Evolutionary conservation across 352 stramenopile species (phyloP), one percentile per base, ranked within the genome.

Genomic region (Globisporangium middletonii): DNA sequence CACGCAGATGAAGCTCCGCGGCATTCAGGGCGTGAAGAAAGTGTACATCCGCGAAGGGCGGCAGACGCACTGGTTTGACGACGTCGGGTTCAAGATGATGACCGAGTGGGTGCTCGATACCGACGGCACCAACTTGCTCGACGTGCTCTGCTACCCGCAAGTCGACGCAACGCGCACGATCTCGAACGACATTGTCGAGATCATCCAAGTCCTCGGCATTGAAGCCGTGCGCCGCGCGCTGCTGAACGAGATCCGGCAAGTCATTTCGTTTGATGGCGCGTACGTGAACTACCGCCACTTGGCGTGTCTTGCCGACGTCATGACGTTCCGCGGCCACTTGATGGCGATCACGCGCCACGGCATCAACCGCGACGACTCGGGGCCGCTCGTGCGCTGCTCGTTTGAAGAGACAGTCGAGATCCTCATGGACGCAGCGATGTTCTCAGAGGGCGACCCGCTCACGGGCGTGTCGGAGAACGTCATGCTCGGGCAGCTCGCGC

Each of bases 381-480:
- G 97, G 19, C 97, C 97, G n/a, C 77, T 99, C 28, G 86, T 99
- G 41, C 90, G 96, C 41, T 97, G 92, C 66, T 99, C 96, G 38
- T 99, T 99, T 68, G 97, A 99, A 79, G 97, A 99, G 79, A 99
- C 97, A 12, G 96, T 99, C 33, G 97, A 99, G 68, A 98, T 99
- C 79, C 79, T 99, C 26, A 99, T 99, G 90, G 95, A 99, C 71
- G 95, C 97, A 48, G 97, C 97, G 23, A 89, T 98, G 61, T 99
- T 98, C 72, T 94, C 94, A 9, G 96, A 99, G 67, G 89, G 93
- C 59, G 97, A 99, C 73, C 88, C 96, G 44, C 70, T 99, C 37
- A 96, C 96, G 46, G 97, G 97, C 64, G 97, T 99, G 8, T 99
- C 96, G 38, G 96, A 99, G 70, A 99, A 99, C 64, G 96, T 99